A percentile compares a stretch with the other conserved stretches of the same genome.
phyloP scores from a whole-genome alignment of 2,329 filamentous ascomycete species.

The Fusarium burgessii region DNA sequence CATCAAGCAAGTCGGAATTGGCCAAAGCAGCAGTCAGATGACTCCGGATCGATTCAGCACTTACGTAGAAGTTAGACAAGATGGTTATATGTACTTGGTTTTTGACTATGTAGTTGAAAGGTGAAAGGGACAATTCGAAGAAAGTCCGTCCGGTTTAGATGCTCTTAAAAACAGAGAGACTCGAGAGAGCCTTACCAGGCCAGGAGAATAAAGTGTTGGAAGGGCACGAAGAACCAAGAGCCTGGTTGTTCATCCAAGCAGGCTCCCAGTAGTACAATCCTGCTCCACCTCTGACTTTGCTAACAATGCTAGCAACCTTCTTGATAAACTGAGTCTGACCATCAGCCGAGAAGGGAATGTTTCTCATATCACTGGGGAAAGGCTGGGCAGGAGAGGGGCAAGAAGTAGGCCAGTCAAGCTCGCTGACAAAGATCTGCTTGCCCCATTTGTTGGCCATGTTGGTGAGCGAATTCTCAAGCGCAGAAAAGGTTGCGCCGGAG shows the following conservation, averaged over 20 bases:
- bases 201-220: conserved; percentile 73
- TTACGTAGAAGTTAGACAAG: too few relatives aligned
- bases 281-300: conserved; percentile 63
- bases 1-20: too few relatives aligned
- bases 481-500: conserved; percentile 66
- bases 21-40: too few relatives aligned
- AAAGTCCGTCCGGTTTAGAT: conserved; percentile 49
- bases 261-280: conserved; percentile 82
- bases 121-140: rapidly evolving
- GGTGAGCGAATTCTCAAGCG: conserved; percentile 65
- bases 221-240: conserved; percentile 72
- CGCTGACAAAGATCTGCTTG: conserved; percentile 76
- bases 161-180: conserved; percentile 66
- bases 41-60: not conserved
- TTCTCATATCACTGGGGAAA: conserved; percentile 70
- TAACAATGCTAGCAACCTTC: conserved; percentile 68
- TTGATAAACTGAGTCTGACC: conserved; percentile 74
- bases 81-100: not conserved
- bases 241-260: conserved; percentile 75
- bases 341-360: conserved; percentile 71
- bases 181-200: conserved; percentile 66
- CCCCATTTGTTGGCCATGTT: conserved; percentile 72
- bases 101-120: not conserved
- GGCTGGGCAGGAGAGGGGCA: conserved; percentile 69
- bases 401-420: conserved; percentile 76